Evolutionary conservation across 106 monocot genomes (phyloP).

Genomic region (Narthecium ossifragum): DNA sequence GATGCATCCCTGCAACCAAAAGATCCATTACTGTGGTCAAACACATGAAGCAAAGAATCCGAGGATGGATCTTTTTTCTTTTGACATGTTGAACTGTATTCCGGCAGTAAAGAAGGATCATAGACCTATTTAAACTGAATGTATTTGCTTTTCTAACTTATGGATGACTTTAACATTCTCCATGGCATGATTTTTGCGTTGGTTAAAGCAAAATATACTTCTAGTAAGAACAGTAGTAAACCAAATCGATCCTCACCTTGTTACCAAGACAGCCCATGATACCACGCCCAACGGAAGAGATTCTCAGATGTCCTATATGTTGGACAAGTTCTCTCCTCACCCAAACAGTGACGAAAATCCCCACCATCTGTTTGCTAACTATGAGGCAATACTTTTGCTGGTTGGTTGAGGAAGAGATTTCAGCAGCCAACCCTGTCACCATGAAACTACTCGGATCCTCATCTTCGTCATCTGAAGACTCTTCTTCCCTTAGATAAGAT

Average conservation of each 20-base stretch:
- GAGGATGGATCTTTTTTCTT: no score
- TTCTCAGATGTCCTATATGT: conserved; percentile 54
- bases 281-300: conserved; percentile 54
- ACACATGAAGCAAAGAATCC: neutral
- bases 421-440: conserved; percentile 9
- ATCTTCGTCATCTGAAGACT: conserved; percentile 24
- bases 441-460: conserved; percentile 20
- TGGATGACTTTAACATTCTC: no score
- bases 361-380: conserved; percentile 73
- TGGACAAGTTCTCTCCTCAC: conserved; percentile 49
- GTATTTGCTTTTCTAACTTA: no score
- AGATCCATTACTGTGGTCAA: neutral
- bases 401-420: neutral
- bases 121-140: no score
- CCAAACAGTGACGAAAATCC: conserved; percentile 72
- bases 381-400: conserved; percentile 53
- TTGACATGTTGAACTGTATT: neutral
- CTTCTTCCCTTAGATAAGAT: conserved; percentile 17
- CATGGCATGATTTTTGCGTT: no score
- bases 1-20: conserved; percentile 43
- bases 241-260: conserved; percentile 48
- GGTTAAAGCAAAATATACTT: no score
- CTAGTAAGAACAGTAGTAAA: neutral
- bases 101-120: no score
- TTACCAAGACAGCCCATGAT: conserved; percentile 77